A percentile compares a stretch with the other conserved stretches of the same genome.
These are phyloP conservation scores for Phaeomoniella chlamydospora DNA, from an alignment of 2,329 filamentous ascomycete species.

Conservation along the genomic window DNA sequence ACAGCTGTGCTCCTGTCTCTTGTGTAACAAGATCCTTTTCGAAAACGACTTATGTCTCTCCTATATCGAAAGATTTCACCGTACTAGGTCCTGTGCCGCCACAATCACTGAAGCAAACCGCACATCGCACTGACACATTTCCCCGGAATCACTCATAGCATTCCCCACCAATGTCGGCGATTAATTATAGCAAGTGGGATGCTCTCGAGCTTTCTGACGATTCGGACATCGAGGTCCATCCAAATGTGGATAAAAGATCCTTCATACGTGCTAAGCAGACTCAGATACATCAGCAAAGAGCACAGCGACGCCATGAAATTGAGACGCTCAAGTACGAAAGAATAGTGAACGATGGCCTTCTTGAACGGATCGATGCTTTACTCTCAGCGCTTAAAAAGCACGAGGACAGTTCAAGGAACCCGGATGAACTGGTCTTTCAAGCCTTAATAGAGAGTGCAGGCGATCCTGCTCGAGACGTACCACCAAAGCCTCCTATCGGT, in stretches of 20 bases:
- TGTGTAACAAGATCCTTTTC: no score
- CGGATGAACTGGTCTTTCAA: constrained; percentile 76
- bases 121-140: no score
- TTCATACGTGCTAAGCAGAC: constrained; percentile 97
- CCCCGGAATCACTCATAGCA: no score
- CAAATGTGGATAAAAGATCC: constrained; percentile 95
- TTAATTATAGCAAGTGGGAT: constrained; percentile 55
- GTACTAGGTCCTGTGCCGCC: no score
- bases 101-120: no score
- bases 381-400: constrained; percentile 62
- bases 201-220: constrained; percentile 94
- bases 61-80: no score
- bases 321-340: constrained; percentile 80
- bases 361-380: constrained; percentile 68
- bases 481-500: constrained; percentile 61
- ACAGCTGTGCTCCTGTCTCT: no score
- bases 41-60: no score
- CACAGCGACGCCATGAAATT: constrained; percentile 76
- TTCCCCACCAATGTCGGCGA: constrained; percentile 28
- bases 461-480: constrained; percentile 56
- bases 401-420: constrained; percentile 46
- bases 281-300: constrained; percentile 86
- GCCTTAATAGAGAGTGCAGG: constrained; percentile 71
- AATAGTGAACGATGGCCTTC: constrained; percentile 80
- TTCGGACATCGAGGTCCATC: constrained; percentile 94